Conservation (phyloP, 2,329 filamentous ascomycete genomes). For the Sphaerulina musiva region DNA sequence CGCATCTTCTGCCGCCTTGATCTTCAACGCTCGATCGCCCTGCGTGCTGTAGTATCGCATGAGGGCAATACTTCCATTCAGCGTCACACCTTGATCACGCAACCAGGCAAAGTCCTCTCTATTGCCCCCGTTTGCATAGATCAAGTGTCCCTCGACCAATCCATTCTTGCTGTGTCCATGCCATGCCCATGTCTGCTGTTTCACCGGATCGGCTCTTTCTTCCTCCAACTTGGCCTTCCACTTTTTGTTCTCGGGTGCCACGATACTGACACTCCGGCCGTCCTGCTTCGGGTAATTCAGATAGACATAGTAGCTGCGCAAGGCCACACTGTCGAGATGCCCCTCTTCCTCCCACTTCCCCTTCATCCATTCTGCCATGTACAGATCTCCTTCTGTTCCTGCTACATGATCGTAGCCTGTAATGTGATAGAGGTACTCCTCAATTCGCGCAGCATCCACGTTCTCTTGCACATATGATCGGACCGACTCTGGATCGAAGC, state of each 20-base stretch:
- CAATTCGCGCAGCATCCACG: conserved; percentile 57
- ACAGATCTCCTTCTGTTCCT: conserved; percentile 88
- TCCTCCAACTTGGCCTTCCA: conserved; percentile 87
- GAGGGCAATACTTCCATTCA: conserved; percentile 74
- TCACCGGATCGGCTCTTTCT: conserved; percentile 57
- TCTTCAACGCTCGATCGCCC: conserved; percentile 67
- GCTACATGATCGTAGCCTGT: conserved; percentile 84
- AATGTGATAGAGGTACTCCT: conserved; percentile 67
- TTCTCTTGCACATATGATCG: conserved; percentile 66
- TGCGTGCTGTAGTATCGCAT: conserved; percentile 74
- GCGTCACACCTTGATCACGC: conserved; percentile 62
- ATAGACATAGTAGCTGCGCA: conserved; percentile 70
- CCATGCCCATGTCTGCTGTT: conserved; percentile 67
- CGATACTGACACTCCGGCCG: conserved; percentile 73
- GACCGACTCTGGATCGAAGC: conserved; percentile 79
- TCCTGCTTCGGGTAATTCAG: conserved; percentile 78
- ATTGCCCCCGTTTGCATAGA: conserved; percentile 90
- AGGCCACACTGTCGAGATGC: conserved; percentile 62
- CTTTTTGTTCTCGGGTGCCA: conserved; percentile 56
- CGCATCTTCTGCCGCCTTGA: conserved; percentile 81
- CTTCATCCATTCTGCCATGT: conserved; percentile 76
- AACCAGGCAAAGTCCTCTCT: conserved; percentile 73
- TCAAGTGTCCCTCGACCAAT: conserved; percentile 74
- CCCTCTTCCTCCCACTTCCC: conserved; percentile 63
- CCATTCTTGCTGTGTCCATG: conserved; percentile 85